Conservation (phyloP, 2,329 filamentous ascomycete genomes). For the Malbranchea cinnamomea region DNA sequence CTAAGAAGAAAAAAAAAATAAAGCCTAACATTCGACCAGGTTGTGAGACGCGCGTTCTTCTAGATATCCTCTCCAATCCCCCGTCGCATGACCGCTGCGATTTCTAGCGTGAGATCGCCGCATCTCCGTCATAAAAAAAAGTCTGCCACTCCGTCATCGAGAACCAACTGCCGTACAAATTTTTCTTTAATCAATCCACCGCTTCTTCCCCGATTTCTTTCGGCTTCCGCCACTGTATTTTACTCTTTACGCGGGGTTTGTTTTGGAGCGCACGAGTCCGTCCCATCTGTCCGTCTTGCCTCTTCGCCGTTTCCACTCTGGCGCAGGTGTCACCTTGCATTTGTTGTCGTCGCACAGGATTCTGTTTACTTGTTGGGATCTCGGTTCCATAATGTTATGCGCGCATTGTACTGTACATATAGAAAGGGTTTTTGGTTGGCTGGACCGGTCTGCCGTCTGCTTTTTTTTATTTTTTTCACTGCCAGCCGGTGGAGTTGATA, state of each 20-base stretch:
- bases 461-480: conserved; percentile 6
- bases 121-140: neutral
- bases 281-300: too few relatives aligned
- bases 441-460: too few relatives aligned
- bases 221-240: conserved; percentile 14
- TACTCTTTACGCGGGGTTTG: conserved; percentile 18
- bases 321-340: conserved; percentile 25
- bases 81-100: conserved; percentile 4
- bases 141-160: neutral
- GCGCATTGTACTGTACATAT: conserved; percentile 30
- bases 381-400: conserved; percentile 27
- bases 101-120: neutral
- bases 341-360: conserved; percentile 14
- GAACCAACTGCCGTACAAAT: conserved; percentile 2
- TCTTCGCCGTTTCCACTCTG: conserved; percentile 28
- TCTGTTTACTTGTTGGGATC: conserved; percentile 17
- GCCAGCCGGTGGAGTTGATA: too few relatives aligned
- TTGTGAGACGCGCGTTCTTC: conserved; percentile 37
- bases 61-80: conserved; percentile 15
- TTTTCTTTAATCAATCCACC: neutral
- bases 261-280: conserved; percentile 26
- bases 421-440: conserved; percentile 17
- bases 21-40: conserved; percentile 20
- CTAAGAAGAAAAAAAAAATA: conserved; percentile 5
- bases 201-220: conserved; percentile 1